Base-by-base conservation (phyloP, 2,329 filamentous ascomycete genomes). In the Acephala macrosclerotiorum region DNA sequence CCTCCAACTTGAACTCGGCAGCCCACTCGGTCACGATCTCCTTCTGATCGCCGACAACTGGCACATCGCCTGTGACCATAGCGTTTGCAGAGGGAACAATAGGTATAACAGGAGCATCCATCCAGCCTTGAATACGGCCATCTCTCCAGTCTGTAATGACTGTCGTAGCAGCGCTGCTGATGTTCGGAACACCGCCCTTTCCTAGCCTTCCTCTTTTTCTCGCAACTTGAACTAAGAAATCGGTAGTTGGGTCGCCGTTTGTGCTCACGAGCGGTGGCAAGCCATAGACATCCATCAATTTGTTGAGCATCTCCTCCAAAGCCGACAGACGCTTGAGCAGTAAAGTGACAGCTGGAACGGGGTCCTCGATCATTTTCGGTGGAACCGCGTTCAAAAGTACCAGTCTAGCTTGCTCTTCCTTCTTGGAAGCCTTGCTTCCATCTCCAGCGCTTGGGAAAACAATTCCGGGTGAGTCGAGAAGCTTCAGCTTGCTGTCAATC, bases 131-230 rank as follows among this genome's bases (percentile, higher is more conserved):
- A 73, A 99, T 96, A 60, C 96, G 88, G 29, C 94, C 95, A 77
- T 98, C 95, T 72, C 96, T 88, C 93, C 96, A 97, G 82, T 99
- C 96, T n/a, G 89, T 96, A 65, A 99, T 89, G 63, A 99, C 94
- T 0, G 93, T 91, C 86, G 96, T 95, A 69, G 95, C 96, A 8
- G 96, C 95, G 61, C 91, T 89, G 71, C 89, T 85, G 66, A 98
- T 79, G 79, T 98, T 99, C 51, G 96, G 96, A 18, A 98, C 86
- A 68, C 96, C 96, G 22, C 95, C 94, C 72, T 91, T 91, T 59
- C 95, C 93, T 18, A 99, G 84, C 64, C 96, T 85, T 61, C 96
- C 96, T 67, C 96, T 87, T 83, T 97, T 97, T 74, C 96, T 88
- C 5, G 96, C 96, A 14, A 99, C 95, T 78, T 99, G 95, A 61